A percentile compares a stretch with the other conserved stretches of the same genome.
phyloP scores from a whole-genome alignment of 1,284 basidiomycete genomes.

The Irpex sp. region DNA sequence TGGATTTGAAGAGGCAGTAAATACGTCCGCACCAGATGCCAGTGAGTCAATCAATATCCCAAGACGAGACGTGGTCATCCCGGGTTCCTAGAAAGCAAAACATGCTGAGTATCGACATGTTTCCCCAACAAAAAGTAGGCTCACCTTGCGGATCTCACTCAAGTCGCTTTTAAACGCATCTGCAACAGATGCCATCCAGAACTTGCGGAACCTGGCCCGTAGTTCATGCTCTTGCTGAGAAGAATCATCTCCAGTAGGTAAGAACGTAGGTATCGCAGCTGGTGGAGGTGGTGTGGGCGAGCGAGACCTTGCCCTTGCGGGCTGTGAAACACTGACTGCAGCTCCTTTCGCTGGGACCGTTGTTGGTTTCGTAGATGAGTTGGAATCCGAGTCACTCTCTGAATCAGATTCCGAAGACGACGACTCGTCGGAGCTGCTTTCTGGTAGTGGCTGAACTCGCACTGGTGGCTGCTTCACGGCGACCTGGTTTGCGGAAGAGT shows the following conservation, averaged over 20 bases:
- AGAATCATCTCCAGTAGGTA: conserved; percentile 31
- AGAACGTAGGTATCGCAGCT: conserved; percentile 51
- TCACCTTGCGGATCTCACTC: conserved; percentile 71
- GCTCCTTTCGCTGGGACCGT: not conserved
- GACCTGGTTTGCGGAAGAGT: conserved; percentile 4
- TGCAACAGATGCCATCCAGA: conserved; percentile 78
- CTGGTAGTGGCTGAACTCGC: conserved; percentile 5
- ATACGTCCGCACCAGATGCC: conserved; percentile 72
- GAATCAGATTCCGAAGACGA: conserved; percentile 20
- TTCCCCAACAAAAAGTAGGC: conserved; percentile 8
- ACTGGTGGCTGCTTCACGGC: conserved; percentile 12
- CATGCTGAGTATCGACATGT: not conserved
- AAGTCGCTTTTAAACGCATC: conserved; percentile 78
- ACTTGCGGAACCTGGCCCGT: conserved; percentile 65
- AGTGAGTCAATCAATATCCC: conserved; percentile 74
- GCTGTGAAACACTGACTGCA: conserved; percentile 11
- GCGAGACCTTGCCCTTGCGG: conserved; percentile 17
- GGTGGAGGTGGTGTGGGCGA: conserved; percentile 46
- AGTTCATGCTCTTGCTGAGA: conserved; percentile 45
- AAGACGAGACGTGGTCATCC: conserved; percentile 60
- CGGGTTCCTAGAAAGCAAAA: conserved; percentile 54
- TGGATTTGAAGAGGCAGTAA: conserved; percentile 35
- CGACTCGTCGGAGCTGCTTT: conserved; percentile 10
- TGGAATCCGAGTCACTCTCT: conserved; percentile 13
- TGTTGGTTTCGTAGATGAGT: not conserved